phyloP scores from a whole-genome alignment of 768 basidiomycete species.

The Tylopilus plumbeoviolaceoides region DNA sequence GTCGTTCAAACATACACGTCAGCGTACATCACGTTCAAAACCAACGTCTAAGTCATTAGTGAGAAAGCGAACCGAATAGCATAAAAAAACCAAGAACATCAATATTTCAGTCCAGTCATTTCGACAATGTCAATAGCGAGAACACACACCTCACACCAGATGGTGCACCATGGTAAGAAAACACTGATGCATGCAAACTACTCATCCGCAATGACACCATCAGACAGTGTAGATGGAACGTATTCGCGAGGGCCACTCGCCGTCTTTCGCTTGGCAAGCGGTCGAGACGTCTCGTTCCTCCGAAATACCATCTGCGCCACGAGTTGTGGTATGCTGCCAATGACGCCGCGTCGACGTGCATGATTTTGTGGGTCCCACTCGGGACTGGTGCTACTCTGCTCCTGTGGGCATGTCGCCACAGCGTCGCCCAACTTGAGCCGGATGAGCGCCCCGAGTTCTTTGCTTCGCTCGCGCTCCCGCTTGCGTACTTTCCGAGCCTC shows the following conservation, averaged over 20 bases:
- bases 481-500: constrained; percentile 45
- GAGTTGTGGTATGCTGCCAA: constrained; percentile 37
- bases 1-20: constrained; percentile 20
- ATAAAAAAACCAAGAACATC: constrained; percentile 7
- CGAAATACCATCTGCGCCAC: constrained; percentile 47
- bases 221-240: constrained; percentile 29
- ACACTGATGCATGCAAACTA: background rate
- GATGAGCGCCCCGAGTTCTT: constrained; percentile 54
- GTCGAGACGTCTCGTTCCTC: constrained; percentile 36
- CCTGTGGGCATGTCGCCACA: constrained; percentile 20
- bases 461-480: constrained; percentile 49
- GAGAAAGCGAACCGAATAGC: constrained; percentile 3
- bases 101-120: constrained; percentile 23
- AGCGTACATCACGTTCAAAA: constrained; percentile 26
- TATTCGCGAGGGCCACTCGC: constrained; percentile 19
- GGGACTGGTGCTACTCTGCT: constrained; percentile 14
- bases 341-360: constrained; percentile 20
- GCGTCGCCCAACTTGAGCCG: constrained; percentile 47
- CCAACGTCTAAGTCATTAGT: constrained; percentile 16
- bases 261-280: constrained; percentile 35
- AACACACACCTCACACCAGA: constrained; percentile 27
- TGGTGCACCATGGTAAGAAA: constrained; percentile 2
- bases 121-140: background rate
- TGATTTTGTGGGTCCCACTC: constrained; percentile 19
- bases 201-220: constrained; percentile 13